phyloP scores from a whole-genome alignment of 2,329 filamentous ascomycete species.

The Colletotrichum gloeosporioides region DNA sequence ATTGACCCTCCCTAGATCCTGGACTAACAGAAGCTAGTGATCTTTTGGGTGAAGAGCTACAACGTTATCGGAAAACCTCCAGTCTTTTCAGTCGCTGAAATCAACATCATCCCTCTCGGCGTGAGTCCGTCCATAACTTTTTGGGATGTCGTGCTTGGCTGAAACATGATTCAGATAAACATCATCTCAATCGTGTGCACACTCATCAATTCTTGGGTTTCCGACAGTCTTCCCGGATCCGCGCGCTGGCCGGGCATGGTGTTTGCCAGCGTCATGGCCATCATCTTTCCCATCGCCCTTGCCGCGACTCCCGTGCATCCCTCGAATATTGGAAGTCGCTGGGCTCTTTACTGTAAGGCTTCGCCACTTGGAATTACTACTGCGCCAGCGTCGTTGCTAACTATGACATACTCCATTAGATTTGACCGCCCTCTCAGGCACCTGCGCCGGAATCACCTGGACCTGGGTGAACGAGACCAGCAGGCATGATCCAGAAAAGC shows the following conservation, averaged over 20 bases:
- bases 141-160: background rate
- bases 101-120: slow-evolving; percentile 31
- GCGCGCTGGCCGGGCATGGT: slow-evolving; percentile 31
- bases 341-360: slow-evolving; percentile 28
- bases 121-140: slow-evolving; percentile 8
- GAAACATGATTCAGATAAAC: slow-evolving; percentile 24
- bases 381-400: background rate
- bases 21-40: slow-evolving; percentile 21
- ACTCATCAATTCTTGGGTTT: slow-evolving; percentile 28
- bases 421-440: slow-evolving; percentile 24
- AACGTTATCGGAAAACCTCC: slow-evolving; percentile 25
- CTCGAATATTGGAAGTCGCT: slow-evolving; percentile 22
- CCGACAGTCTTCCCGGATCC: slow-evolving; percentile 28
- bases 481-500: slow-evolving; percentile 30
- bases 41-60: slow-evolving; percentile 33
- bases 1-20: background rate
- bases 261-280: slow-evolving; percentile 26
- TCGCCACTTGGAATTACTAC: background rate
- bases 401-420: slow-evolving; percentile 8
- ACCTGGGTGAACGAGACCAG: slow-evolving; percentile 30
- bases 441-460: slow-evolving; percentile 29
- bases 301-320: slow-evolving; percentile 30
- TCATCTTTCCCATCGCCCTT: slow-evolving; percentile 29
- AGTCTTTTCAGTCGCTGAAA: slow-evolving; percentile 28
- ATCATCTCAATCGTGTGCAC: slow-evolving; percentile 26